Evolutionary conservation across 257 asterid species (phyloP), one percentile per base, ranked within the genome.

Genomic region (Solanum clarkiae): DNA sequence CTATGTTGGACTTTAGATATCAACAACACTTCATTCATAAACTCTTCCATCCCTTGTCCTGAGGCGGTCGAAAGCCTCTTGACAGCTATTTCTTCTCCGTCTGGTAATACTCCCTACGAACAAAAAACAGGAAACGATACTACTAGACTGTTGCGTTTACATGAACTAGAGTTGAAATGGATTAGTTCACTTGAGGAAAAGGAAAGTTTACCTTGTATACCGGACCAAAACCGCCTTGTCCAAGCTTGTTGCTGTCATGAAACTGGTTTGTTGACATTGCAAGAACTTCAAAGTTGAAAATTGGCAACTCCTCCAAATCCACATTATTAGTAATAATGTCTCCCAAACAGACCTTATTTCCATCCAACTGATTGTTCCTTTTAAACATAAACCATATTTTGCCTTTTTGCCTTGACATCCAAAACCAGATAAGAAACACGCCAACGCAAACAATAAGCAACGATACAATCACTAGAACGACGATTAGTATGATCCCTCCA

Each of bases 181-280:
- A 56, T 56, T 18, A 10, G 24, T 18, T 8, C 32, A 42, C 55
- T 6, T 10, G 0, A 42, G 80, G 12, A 42, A 71, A 44, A 20
- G 10, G 20, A 5, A 59, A 4, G 32, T 14, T 17, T 56, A 80
- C 84, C 84, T 56, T 80, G 84, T 80, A 80, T 69, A 92, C 95
- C 11, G 94, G 90, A 83, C 95, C 94, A 85, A 92, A 93, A 84
- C 95, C 96, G 69, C 97, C 96, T 88, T 88, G 81, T 84, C 96
- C 97, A 32, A 93, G 91, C 86, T 90, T 91, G 56, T 88, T 82
- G 59, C 60, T 66, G 0, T 89, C 85, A 51, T 89, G 69, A 66
- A 90, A 93, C 14, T 87, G 87, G 24, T 87, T 80, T 32, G 94
- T 91, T 7, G 96, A 92, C 47, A 60, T 87, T 26, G 91, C 90